Percentiles rank a stretch among this genome's conserved stretches.
phyloP scores from a whole-genome alignment of 2,329 filamentous ascomycete species.

The Cytospora piceicola region DNA sequence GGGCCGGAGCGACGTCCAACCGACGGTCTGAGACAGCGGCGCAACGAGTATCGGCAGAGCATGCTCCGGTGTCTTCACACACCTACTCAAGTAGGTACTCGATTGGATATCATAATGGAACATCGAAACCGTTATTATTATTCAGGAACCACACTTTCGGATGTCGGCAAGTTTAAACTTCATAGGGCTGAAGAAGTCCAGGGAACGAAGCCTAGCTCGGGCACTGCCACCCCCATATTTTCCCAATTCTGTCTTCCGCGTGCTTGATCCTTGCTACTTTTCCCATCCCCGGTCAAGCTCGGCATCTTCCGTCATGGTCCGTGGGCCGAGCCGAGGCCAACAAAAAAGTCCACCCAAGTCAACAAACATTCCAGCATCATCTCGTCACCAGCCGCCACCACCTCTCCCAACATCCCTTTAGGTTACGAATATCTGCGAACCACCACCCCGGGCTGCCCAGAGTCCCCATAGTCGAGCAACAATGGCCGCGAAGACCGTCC shows the following conservation, averaged over 20 bases:
- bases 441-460: background rate
- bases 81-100: too few relatives aligned
- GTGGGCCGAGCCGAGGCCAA: background rate
- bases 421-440: too few relatives aligned
- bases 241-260: background rate
- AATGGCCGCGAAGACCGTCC: conserved; percentile 35
- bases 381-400: background rate
- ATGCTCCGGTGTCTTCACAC: background rate
- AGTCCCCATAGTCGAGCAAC: background rate
- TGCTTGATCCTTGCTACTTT: conserved; percentile 24
- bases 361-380: background rate
- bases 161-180: background rate
- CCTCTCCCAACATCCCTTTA: background rate
- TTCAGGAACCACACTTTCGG: background rate
- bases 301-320: background rate
- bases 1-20: background rate
- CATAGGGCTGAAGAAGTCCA: conserved; percentile 27
- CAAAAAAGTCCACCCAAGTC: background rate
- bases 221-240: conserved; percentile 30
- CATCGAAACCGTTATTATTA: background rate
- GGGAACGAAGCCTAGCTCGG: conserved; percentile 4
- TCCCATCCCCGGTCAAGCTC: background rate
- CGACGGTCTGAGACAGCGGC: background rate
- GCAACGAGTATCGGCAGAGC: background rate
- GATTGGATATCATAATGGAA: background rate